Conservation (phyloP, 176 grass and related monocot species). For the Oryza meyeriana region DNA sequence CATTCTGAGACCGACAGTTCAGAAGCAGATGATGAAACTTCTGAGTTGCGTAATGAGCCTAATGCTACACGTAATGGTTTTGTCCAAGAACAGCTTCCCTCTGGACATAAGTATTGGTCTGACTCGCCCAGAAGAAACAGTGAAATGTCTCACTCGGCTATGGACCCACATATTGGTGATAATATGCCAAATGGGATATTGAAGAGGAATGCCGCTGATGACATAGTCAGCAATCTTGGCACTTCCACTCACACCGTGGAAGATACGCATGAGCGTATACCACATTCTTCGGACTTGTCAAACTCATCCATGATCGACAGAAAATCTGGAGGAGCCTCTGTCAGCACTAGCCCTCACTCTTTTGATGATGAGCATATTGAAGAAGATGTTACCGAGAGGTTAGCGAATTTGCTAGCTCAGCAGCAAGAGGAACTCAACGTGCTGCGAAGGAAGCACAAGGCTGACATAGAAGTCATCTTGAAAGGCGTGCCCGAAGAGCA, state of each 20-base stretch:
- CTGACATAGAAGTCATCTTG: slow-evolving; percentile 35
- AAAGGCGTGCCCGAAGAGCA: slow-evolving; percentile 33
- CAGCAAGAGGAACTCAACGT: slow-evolving; percentile 48
- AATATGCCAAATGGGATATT: slow-evolving; percentile 25
- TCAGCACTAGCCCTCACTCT: not conserved
- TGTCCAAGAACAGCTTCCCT: slow-evolving; percentile 64
- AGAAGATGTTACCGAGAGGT: slow-evolving; percentile 13
- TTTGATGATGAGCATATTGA: not conserved
- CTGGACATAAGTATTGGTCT: slow-evolving; percentile 63
- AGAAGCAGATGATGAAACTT: slow-evolving; percentile 51
- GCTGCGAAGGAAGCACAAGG: slow-evolving; percentile 42
- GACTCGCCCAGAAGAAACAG: slow-evolving; percentile 51
- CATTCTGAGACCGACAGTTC: slow-evolving; percentile 45
- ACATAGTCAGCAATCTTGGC: not conserved
- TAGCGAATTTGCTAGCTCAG: slow-evolving; percentile 33
- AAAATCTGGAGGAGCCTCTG: slow-evolving; percentile 6
- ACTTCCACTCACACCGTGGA: not conserved
- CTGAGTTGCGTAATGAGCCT: slow-evolving; percentile 37
- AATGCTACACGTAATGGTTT: slow-evolving; percentile 28
- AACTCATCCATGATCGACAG: not conserved
- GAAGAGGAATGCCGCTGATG: slow-evolving; percentile 1
- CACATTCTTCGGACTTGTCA: not conserved
- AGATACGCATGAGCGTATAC: slow-evolving; percentile 13
- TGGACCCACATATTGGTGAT: not conserved
- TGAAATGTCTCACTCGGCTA: slow-evolving; percentile 12